A percentile compares a stretch with the other conserved stretches of the same genome.
Evolutionary conservation across 2,329 filamentous ascomycete species (phyloP).

Genomic region (Myriosclerotinia curreyana): DNA sequence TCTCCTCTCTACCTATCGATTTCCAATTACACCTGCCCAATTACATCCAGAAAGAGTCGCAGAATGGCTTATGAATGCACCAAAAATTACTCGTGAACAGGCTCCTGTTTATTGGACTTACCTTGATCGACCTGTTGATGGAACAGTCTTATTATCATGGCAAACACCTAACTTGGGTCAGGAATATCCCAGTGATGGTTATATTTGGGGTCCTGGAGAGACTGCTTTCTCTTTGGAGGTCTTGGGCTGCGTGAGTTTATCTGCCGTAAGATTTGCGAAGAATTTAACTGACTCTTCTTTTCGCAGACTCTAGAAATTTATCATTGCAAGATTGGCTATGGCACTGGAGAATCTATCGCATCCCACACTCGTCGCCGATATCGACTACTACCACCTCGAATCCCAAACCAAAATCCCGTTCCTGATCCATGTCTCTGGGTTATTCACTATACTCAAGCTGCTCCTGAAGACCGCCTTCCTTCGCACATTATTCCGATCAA

Average conservation of each 20-base stretch:
- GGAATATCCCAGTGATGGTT: slow-evolving; percentile 86
- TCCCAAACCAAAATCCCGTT: slow-evolving; percentile 66
- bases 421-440: slow-evolving; percentile 85
- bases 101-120: slow-evolving; percentile 93
- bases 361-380: slow-evolving; percentile 81
- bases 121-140: slow-evolving; percentile 76
- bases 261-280: background rate
- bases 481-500: slow-evolving; percentile 63
- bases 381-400: slow-evolving; percentile 71
- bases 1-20: slow-evolving; percentile 79
- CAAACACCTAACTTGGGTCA: slow-evolving; percentile 72
- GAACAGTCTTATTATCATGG: slow-evolving; percentile 82
- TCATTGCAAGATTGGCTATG: slow-evolving; percentile 76
- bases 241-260: slow-evolving; percentile 59
- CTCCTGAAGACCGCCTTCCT: slow-evolving; percentile 70
- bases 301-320: slow-evolving; percentile 81
- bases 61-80: slow-evolving; percentile 78
- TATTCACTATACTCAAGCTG: slow-evolving; percentile 80
- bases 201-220: slow-evolving; percentile 84
- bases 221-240: slow-evolving; percentile 71
- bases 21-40: slow-evolving; percentile 63
- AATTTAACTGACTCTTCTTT: slow-evolving; percentile 23
- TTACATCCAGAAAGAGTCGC: slow-evolving; percentile 75
- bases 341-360: slow-evolving; percentile 70
- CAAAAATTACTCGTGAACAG: slow-evolving; percentile 78